Base-by-base conservation (phyloP, 345 rosid species). In the Eucalyptus marginata region DNA sequence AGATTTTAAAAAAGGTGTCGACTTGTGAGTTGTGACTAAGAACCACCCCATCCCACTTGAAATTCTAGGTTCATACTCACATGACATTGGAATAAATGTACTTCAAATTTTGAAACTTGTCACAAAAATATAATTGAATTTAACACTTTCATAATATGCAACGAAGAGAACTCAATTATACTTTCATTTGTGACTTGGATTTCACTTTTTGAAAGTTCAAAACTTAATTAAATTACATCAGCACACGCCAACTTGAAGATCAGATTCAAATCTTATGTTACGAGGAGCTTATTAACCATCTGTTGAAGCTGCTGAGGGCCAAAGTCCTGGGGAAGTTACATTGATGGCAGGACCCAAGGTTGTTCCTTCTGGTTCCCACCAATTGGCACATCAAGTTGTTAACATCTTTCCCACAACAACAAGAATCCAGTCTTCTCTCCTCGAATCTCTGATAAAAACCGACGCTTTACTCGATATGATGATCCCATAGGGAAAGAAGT, bases 221-320 rank as follows among this genome's bases (percentile, higher is more conserved):
- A 25, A 52, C 58, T 52, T 18, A 52, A 52, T 52, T 52, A 18
- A 52, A 20, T 10, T 18, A 3, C 71, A 58, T 50, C 47, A 66
- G 47, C 83, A 62, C 20, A 62, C 62, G 56, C 7, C 49, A 22
- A 76, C 33, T 46, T 14, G 5, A 43, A 13, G 46, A 36, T 33
- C 8, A 36, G 25, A 29, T 18, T 76, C 84, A 20, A 20, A 76
- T 54, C 20, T 29, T 91, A 95, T 98, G 88, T 95, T 96, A 85
- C 93, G 83, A 97, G 98, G 92, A 97, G 96, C 90, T 92, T 92
- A 86, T 98, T 98, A 90, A 98, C 99, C 89, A 98, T 96, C 86
- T 93, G 96, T 33, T 93, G 95, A 90, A 96, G 99, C 90, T 96
- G 99, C 49, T 91, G 93, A 25, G 98, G 99, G 62, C 96, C 96